phyloP scores from a whole-genome alignment of 495 filamentous ascomycete genomes.

The Diplogelasinospora grovesii region DNA sequence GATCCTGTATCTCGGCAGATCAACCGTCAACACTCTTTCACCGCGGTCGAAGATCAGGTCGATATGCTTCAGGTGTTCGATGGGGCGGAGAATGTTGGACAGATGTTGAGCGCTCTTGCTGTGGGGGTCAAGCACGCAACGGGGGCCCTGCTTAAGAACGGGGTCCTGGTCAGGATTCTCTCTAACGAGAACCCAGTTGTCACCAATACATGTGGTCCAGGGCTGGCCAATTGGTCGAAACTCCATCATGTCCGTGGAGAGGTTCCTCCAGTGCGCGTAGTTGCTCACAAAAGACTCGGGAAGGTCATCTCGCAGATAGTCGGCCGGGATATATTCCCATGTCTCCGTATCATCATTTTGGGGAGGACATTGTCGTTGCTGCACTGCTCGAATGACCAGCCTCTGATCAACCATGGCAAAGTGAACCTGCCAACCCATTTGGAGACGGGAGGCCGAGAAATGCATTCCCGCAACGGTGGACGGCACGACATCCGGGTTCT shows the following conservation, averaged over 20 bases:
- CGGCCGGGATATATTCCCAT: slow-evolving; percentile 42
- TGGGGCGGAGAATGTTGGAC: slow-evolving; percentile 1
- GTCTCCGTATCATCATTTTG: slow-evolving; percentile 21
- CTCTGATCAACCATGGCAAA: slow-evolving; percentile 7
- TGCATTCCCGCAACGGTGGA: slow-evolving; percentile 39
- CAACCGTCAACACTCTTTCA: neutral
- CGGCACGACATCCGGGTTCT: slow-evolving; percentile 40
- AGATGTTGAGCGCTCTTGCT: slow-evolving; percentile 5
- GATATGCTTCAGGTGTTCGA: slow-evolving; percentile 4
- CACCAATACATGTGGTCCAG: slow-evolving; percentile 4
- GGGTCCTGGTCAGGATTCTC: no score
- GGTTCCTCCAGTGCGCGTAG: slow-evolving; percentile 48
- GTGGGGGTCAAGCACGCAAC: slow-evolving; percentile 7
- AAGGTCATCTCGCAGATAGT: slow-evolving; percentile 35
- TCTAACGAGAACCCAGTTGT: slow-evolving; percentile 15
- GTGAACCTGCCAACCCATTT: slow-evolving; percentile 17
- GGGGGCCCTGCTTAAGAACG: neutral
- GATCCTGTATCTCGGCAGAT: slow-evolving; percentile 10
- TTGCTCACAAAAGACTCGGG: slow-evolving; percentile 40
- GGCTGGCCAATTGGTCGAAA: slow-evolving; percentile 48
- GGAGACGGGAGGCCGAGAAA: slow-evolving; percentile 28
- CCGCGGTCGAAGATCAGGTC: slow-evolving; percentile 7
- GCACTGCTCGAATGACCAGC: slow-evolving; percentile 9
- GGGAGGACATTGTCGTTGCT: slow-evolving; percentile 6
- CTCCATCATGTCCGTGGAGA: slow-evolving; percentile 29